Evolutionary conservation across 257 asterid genomes (phyloP), one percentile per base, ranked within the genome.

Genomic region (Fraxinus pennsylvanica): DNA sequence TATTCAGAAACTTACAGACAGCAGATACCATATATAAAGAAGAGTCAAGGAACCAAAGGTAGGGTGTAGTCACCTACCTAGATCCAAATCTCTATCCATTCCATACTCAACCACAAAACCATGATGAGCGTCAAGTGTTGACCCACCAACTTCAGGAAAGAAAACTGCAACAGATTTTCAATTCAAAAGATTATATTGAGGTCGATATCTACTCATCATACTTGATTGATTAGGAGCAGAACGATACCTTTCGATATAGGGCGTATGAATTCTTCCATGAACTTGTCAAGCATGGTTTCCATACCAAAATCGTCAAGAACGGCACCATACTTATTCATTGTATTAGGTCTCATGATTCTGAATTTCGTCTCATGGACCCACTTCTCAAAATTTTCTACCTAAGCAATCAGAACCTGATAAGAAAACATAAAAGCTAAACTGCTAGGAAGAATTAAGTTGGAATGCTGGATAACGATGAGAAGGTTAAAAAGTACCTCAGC

Each of bases 291-390:
- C 97, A 93, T 93, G 75, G 91, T 82, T 86, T 89, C 96, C 91
- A 95, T 82, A 76, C 99, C 99, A 91, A 95, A 95, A 87, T 95
- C 99, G 83, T 95, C 99, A 75, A 95, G 99, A 77, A 95, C 99
- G 69, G 89, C 98, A 77, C 99, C 99, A 81, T 84, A 93, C 77
- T 89, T 93, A 85, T 93, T 95, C 97, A 95, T 91, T 14, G 96
- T 95, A 80, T 90, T 95, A 52, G 99, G 99, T 73, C 98, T 85
- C 99, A 95, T 93, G 84, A 95, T 95, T 87, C 97, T 90, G 89
- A 95, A 95, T 84, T 92, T 95, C 2, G 99, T 90, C 89, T 95
- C 99, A 29, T 91, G 96, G 82, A 95, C 98, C 99, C 99, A 95
- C 89, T 88, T 93, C 67, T 93, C 99, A 82, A 95, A 95, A 86